Evolutionary conservation across 2,329 filamentous ascomycete genomes (phyloP), one percentile per base, ranked within the genome.

Genomic region (Nemania sp.): DNA sequence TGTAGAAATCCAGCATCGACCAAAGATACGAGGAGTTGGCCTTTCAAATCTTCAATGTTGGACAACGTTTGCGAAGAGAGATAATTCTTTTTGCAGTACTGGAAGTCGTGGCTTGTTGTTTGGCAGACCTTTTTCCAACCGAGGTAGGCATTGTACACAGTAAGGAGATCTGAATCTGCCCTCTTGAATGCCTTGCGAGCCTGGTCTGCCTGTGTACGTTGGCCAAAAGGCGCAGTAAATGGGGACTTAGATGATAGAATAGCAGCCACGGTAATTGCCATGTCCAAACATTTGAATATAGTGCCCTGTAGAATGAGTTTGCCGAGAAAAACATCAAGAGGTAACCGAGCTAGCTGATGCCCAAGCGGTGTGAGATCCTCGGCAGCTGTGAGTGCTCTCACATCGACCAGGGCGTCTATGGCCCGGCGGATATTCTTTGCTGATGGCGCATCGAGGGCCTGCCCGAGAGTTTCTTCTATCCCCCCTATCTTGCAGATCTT

Each of bases 401-500:
- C 94, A 67, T 99, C 94, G 37, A 97, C 84, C 5, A 99, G 81
- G 3, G 93, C 91, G 69, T 97, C 93, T 49, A 99, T 88, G 1
- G 94, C 93, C 30, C 93, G 85, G 20, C 91, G 87, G 42, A 99
- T 95, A 63, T 97, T 99, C 74, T 93, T 96, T 0, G 89, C 80
- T 0, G 89, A 92, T 0, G 94, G 94, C 0, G 93, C 88, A 68
- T 99, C 94, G 14, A 99, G 78, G 3, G 94, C 94, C 70, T 92
- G 86, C 19, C 88, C 83, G 8, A 99, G 79, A 0, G 92, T 97
- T 63, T 93, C 84, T 68, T 97, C 93, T 49, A 97, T 96, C 34
- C 90, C 88, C 9, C 94, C 94, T 37, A 99, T 82, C 67, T 95
- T 96, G 77, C 93, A 99, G 40, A 97, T 96, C 74, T 99, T 99